Base-by-base conservation (phyloP, 2,329 filamentous ascomycete species). In the Colletotrichum melonis region DNA sequence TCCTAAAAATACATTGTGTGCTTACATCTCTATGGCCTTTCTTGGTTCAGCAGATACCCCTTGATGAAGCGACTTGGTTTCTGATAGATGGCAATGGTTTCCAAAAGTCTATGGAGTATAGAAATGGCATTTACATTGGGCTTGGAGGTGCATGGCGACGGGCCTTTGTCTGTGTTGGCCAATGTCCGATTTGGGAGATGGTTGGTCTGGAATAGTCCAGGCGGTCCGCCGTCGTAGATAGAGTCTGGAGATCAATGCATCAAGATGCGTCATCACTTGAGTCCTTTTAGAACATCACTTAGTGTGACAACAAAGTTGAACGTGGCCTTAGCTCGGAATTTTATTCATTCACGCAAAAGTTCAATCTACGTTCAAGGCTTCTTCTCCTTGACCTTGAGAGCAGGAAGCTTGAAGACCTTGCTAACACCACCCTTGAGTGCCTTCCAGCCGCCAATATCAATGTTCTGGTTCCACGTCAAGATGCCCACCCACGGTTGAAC, bases 401-500 rank as follows among this genome's bases (percentile, higher is more conserved):
- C 85, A 0, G 94, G 94, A 76, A 96, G 85, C 24, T 80, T 82
- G 79, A 95, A 95, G 32, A 80, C 80, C 76, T 90, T 86, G 79
- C 91, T 94, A 76, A 88, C 80, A n/a, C 92, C 93, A 5, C 90
- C 91, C 77, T 87, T 85, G 74, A 95, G 78, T 67, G 85, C 87
- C 84, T 91, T 88, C 94, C 94, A 95, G 63, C 85, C 81, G 11
- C 89, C 89, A 69, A 89, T 82, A 76, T 89, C 86, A 55, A 80
- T 77, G 75, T 87, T 82, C 75, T 91, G 87, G 79, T 93, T 92
- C 97, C 97, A 99, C 55, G 93, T 93, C 82, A 98, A 84, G 65
- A 93, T 84, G 16, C 97, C 97, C 12, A 99, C 95, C 94, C 96
- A 98, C 38, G 97, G 97, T 87, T 99, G 97, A 73, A 98, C 93